These are phyloP conservation scores for Hyaloscypha bicolor DNA, from an alignment of 495 filamentous ascomycete species.

Conservation along the genomic window DNA sequence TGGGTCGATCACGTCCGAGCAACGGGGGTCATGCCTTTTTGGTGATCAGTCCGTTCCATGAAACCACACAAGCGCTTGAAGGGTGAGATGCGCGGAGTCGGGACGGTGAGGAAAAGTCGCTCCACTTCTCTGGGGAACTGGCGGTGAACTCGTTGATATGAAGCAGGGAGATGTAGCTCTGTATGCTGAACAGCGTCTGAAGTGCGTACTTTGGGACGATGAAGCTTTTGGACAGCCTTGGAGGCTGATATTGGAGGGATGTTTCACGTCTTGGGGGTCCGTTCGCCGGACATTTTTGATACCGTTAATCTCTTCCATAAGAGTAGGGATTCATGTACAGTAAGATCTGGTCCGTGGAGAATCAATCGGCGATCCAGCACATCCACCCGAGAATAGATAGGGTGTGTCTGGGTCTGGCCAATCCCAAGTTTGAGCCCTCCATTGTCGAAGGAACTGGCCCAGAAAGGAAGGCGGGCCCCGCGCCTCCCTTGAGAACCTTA, in stretches of 20 bases:
- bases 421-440: background rate
- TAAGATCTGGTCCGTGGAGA: background rate
- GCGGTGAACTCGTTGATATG: background rate
- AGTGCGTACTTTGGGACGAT: background rate
- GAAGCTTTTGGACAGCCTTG: background rate
- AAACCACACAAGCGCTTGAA: background rate
- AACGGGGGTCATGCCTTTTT: background rate
- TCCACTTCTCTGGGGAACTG: background rate
- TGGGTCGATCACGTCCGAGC: slow-evolving; percentile 1
- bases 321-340: background rate
- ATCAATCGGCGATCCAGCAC: background rate
- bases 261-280: background rate
- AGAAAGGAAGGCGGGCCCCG: background rate
- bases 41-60: background rate
- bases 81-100: background rate
- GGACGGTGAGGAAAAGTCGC: background rate
- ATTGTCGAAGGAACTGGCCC: background rate
- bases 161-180: background rate
- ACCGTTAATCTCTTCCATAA: background rate
- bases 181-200: background rate
- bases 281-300: background rate
- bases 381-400: background rate
- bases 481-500: background rate
- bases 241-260: background rate
- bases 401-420: background rate